These are phyloP conservation scores for Lithospermum erythrorhizon DNA, from an alignment of 257 asterid genomes.

Conservation along the genomic window DNA sequence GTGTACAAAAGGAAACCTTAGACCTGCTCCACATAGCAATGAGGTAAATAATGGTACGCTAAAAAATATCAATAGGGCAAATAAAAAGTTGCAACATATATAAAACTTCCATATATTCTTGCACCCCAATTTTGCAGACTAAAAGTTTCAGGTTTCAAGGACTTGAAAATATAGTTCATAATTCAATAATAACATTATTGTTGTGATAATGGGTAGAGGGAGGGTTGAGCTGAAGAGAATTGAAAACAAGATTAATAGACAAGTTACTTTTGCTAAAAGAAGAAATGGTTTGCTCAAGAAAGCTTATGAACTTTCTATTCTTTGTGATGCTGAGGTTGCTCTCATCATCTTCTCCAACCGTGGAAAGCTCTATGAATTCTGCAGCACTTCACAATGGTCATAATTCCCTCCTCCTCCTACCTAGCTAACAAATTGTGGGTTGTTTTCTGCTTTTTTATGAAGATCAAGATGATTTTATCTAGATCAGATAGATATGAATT, in stretches of 20 bases:
- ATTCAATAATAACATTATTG: conserved; percentile 2
- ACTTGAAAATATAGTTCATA: background rate
- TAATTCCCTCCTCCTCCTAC: too few species aligned
- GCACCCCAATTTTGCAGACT: background rate
- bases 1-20: conserved; percentile 19
- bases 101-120: conserved; percentile 22
- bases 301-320: conserved; percentile 51
- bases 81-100: background rate
- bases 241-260: conserved; percentile 65
- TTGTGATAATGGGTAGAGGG: conserved; percentile 49
- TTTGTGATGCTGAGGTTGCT: conserved; percentile 69
- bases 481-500: too few species aligned
- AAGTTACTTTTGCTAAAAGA: conserved; percentile 62
- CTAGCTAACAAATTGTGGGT: background rate
- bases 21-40: conserved; percentile 20
- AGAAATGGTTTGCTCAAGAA: conserved; percentile 60
- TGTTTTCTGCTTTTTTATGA: background rate
- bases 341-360: conserved; percentile 57
- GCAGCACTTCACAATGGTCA: conserved; percentile 50
- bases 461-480: background rate
- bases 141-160: background rate
- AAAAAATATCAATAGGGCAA: conserved; percentile 17
- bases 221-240: conserved; percentile 62
- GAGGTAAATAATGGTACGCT: conserved; percentile 14
- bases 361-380: conserved; percentile 62